Base-by-base conservation (phyloP, 163 green algal genomes). In the Trebouxia gelatinosa region DNA sequence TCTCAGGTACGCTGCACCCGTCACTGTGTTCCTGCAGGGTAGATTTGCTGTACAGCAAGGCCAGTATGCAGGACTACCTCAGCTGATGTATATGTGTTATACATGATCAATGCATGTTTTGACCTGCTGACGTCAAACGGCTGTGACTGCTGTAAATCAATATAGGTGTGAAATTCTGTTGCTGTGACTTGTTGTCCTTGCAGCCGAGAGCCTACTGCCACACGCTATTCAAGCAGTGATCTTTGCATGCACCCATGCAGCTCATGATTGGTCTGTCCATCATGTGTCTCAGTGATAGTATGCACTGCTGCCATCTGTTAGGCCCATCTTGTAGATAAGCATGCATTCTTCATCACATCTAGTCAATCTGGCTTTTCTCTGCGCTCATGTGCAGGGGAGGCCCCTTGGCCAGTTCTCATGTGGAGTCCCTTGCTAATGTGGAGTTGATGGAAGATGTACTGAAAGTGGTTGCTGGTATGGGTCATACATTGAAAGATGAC, bases 401-500 rank as follows among this genome's bases (percentile, higher is more conserved):
- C 77, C 37, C 87, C 78, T n/a, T 81, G 62, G 54, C 90, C 70
- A 13, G 87, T 70, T 37, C 88, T 3, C 93, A 97, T 78, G 87
- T 97, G 5, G 90, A 96, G 79, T 90, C 97, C 35, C 88, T 97
- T 80, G 87, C 87, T 32, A 94, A 97, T 78, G 85, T 88, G 21
- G 85, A 81, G 0, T 78, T 98, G 58, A 83, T 98, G 72, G 46
- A 67, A 6, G 92, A 97, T 80, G 80, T 97, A 1, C 48, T 97
- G 21, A 64, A 62, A 6, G 85, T 95, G 7, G 92, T 84, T 21
- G 81, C 90, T 23, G 93, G 93, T 7, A 38, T 83, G 17, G 85
- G 75, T 50, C 77, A 83, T 3, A 75, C 89, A 71, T 29, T 93
- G 62, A 32, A 70, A 51, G 81, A 85, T 40, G n/a, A 81, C 26